Conservation (phyloP, 2,329 filamentous ascomycete species). For the Botrytis hyacinthi region DNA sequence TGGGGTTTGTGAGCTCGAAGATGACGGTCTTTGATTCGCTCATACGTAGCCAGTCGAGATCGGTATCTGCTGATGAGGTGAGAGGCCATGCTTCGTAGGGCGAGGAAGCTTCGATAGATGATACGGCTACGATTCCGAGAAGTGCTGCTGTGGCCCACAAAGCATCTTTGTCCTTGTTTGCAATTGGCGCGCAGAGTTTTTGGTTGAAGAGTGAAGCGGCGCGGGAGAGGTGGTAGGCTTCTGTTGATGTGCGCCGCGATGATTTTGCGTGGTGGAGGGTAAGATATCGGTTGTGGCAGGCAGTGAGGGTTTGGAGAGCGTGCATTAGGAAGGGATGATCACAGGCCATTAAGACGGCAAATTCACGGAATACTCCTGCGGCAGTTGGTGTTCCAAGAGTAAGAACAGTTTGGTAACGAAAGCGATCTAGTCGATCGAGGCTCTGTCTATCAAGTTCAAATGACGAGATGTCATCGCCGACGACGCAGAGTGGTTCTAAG, state of each 20-base stretch:
- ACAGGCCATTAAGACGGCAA: slow-evolving; percentile 33
- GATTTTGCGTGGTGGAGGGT: slow-evolving; percentile 27
- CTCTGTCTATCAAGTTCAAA: slow-evolving; percentile 24
- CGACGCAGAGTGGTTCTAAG: not conserved
- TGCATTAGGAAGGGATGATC: slow-evolving; percentile 43
- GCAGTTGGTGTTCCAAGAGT: slow-evolving; percentile 41
- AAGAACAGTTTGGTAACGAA: slow-evolving; percentile 44
- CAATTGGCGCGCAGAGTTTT: slow-evolving; percentile 43
- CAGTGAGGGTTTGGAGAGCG: slow-evolving; percentile 51
- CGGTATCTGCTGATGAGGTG: slow-evolving; percentile 41
- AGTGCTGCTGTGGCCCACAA: slow-evolving; percentile 49
- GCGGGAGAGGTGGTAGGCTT: slow-evolving; percentile 50
- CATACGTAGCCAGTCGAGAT: slow-evolving; percentile 59
- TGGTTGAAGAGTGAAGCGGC: slow-evolving; percentile 49
- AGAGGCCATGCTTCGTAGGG: slow-evolving; percentile 57
- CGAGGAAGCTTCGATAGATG: slow-evolving; percentile 44
- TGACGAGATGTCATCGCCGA: slow-evolving; percentile 3
- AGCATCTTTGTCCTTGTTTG: slow-evolving; percentile 45
- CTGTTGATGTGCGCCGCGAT: slow-evolving; percentile 32
- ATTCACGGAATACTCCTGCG: slow-evolving; percentile 40
- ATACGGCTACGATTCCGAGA: slow-evolving; percentile 47
- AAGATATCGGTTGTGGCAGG: slow-evolving; percentile 52
- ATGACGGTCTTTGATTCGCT: slow-evolving; percentile 54
- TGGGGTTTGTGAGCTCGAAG: slow-evolving; percentile 41
- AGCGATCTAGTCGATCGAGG: slow-evolving; percentile 43